Percentiles rank a stretch among this genome's conserved stretches.
phyloP scores from a whole-genome alignment of 1,284 basidiomycete species.

The Moesziomyces antarcticus region DNA sequence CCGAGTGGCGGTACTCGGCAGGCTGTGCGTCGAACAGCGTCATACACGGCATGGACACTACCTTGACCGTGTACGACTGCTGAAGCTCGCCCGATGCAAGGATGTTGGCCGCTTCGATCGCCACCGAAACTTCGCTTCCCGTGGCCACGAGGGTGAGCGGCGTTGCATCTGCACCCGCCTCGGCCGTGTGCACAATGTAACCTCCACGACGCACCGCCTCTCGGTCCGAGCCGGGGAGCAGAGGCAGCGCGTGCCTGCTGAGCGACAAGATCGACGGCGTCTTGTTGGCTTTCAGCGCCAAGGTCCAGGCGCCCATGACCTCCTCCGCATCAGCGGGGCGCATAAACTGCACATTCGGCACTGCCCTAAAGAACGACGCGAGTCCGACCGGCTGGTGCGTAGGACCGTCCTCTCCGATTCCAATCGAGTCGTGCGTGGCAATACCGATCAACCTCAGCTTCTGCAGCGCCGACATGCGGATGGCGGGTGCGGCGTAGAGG shows the following conservation, averaged over 20 bases:
- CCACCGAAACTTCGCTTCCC: slow-evolving; percentile 87
- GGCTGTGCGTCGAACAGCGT: slow-evolving; percentile 86
- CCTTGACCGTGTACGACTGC: slow-evolving; percentile 74
- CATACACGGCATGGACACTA: slow-evolving; percentile 90
- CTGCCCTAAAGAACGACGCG: slow-evolving; percentile 84
- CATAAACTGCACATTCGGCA: slow-evolving; percentile 77
- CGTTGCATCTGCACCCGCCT: slow-evolving; percentile 71
- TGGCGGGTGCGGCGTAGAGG: slow-evolving; percentile 88
- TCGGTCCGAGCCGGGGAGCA: slow-evolving; percentile 85
- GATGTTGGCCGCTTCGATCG: slow-evolving; percentile 81
- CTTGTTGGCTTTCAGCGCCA: slow-evolving; percentile 77
- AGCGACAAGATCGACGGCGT: slow-evolving; percentile 85
- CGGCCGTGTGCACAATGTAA: slow-evolving; percentile 83
- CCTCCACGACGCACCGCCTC: slow-evolving; percentile 85
- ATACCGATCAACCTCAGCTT: slow-evolving; percentile 90
- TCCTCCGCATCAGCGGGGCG: slow-evolving; percentile 92
- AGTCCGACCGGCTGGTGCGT: slow-evolving; percentile 95
- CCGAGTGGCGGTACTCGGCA: slow-evolving; percentile 80
- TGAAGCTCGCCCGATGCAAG: slow-evolving; percentile 73
- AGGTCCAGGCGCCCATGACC: slow-evolving; percentile 86
- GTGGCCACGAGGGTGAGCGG: slow-evolving; percentile 82
- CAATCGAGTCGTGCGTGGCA: slow-evolving; percentile 72
- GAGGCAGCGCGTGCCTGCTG: slow-evolving; percentile 89
- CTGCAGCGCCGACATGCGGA: slow-evolving; percentile 87
- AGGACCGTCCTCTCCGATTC: slow-evolving; percentile 84